Conservation (phyloP, 768 basidiomycete species). For the Leccinum boreale region DNA sequence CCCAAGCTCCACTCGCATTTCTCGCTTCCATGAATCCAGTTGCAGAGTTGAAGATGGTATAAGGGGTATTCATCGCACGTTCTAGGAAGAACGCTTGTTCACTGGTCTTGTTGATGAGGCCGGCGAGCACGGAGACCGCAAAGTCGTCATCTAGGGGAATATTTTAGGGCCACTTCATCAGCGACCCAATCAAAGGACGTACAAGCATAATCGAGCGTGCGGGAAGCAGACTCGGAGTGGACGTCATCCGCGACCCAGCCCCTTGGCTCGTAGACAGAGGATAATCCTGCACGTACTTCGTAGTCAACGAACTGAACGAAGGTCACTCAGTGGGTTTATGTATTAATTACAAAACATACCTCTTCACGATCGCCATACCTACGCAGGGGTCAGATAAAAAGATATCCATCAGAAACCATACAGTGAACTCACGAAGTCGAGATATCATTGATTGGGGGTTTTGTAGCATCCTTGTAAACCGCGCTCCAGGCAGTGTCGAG, state of each 20-base stretch:
- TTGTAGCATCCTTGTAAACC: constrained; percentile 69
- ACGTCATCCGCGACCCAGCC: constrained; percentile 80
- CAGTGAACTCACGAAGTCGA: constrained; percentile 42
- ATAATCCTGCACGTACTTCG: constrained; percentile 77
- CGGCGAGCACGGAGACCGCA: constrained; percentile 63
- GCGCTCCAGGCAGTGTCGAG: constrained; percentile 65
- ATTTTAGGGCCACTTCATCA: not conserved
- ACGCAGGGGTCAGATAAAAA: not conserved
- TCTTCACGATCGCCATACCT: constrained; percentile 75
- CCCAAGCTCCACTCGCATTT: constrained; percentile 65
- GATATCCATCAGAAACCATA: not conserved
- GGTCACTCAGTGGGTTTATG: not conserved
- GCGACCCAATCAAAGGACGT: constrained; percentile 18
- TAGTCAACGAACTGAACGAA: constrained; percentile 60
- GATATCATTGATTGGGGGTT: constrained; percentile 55
- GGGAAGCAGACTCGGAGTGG: constrained; percentile 75
- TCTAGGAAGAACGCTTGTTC: constrained; percentile 51
- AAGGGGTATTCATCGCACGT: constrained; percentile 56
- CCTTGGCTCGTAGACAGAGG: constrained; percentile 58
- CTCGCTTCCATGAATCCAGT: constrained; percentile 85
- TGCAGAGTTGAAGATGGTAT: constrained; percentile 58
- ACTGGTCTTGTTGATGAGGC: constrained; percentile 45
- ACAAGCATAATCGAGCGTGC: constrained; percentile 81
- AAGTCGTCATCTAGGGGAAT: constrained; percentile 66
- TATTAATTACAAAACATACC: constrained; percentile 31